Evolutionary conservation across 1,284 basidiomycete genomes (phyloP).

Genomic region (Ceratobasidium sp.): DNA sequence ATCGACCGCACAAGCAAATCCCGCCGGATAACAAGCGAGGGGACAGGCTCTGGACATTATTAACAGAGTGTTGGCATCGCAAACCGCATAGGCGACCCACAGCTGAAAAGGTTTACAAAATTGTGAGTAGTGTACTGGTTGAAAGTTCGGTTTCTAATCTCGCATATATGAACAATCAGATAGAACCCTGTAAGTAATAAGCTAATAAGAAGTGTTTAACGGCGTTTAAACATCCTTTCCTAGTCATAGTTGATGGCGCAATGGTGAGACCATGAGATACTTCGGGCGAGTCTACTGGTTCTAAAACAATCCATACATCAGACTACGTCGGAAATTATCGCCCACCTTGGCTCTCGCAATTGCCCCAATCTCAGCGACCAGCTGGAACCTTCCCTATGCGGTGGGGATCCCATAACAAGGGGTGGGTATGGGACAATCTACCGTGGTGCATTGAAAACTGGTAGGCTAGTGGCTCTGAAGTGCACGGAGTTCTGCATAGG

Average conservation of each 20-base stretch:
- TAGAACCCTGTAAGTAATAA: neutral
- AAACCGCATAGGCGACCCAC: neutral
- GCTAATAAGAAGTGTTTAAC: too few species aligned
- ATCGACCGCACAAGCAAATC: neutral
- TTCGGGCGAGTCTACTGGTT: neutral
- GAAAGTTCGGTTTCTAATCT: neutral
- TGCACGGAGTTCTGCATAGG: neutral
- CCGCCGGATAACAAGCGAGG: neutral
- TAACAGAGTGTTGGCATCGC: neutral
- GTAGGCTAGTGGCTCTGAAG: neutral
- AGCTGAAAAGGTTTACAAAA: neutral
- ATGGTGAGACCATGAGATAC: neutral
- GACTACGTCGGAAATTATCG: neutral
- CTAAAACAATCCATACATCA: neutral
- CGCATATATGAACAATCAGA: neutral
- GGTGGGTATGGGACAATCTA: neutral
- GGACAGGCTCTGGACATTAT: slow-evolving; percentile 5
- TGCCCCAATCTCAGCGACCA: neutral
- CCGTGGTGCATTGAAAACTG: neutral
- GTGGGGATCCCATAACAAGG: neutral
- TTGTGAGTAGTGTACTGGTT: neutral
- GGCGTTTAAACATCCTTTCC: too few species aligned
- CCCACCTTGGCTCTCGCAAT: neutral
- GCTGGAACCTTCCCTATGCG: neutral
- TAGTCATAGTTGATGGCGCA: neutral